Conservation (phyloP, 441 rosid genomes). For the Aleurites moluccanus region DNA sequence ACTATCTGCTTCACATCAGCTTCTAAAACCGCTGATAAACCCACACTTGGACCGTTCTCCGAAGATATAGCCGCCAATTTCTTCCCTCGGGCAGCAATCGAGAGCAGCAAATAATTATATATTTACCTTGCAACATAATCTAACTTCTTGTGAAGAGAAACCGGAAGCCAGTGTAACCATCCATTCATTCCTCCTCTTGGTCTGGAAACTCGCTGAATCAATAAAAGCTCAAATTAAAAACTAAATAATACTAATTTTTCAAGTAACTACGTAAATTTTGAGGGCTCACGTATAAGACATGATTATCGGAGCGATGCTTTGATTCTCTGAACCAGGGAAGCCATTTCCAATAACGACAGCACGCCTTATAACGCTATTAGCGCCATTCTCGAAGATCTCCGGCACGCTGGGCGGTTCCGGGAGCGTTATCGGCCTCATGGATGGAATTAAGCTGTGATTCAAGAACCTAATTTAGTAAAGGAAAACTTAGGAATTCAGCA, state of each 20-base stretch:
- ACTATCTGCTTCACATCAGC: slow-evolving; percentile 81
- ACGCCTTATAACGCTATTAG: slow-evolving; percentile 67
- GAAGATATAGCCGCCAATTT: slow-evolving; percentile 33
- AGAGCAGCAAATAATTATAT: slow-evolving; percentile 47
- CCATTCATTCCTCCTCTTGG: slow-evolving; percentile 91
- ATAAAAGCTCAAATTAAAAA: slow-evolving; percentile 1
- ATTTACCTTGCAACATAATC: slow-evolving; percentile 50
- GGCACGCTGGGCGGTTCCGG: slow-evolving; percentile 87
- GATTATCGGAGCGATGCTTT: slow-evolving; percentile 66
- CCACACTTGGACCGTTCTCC: slow-evolving; percentile 54
- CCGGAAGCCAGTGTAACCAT: slow-evolving; percentile 93
- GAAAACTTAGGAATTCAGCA: too few species aligned
- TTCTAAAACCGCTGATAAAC: slow-evolving; percentile 68
- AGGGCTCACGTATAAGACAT: slow-evolving; percentile 72
- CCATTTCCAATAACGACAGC: slow-evolving; percentile 93
- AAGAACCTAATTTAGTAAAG: neutral
- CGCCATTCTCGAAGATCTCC: slow-evolving; percentile 82
- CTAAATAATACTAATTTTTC: neutral
- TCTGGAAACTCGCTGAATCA: slow-evolving; percentile 73
- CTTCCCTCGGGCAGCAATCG: slow-evolving; percentile 37
- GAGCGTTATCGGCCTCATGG: slow-evolving; percentile 78
- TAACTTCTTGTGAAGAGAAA: slow-evolving; percentile 70
- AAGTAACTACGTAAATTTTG: slow-evolving; percentile 1
- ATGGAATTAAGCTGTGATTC: neutral
- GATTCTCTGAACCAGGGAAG: slow-evolving; percentile 74